Percentiles rank a stretch among this genome's conserved stretches.
Evolutionary conservation across 176 grass and related monocot species (phyloP).

Genomic region (Secale cereale): DNA sequence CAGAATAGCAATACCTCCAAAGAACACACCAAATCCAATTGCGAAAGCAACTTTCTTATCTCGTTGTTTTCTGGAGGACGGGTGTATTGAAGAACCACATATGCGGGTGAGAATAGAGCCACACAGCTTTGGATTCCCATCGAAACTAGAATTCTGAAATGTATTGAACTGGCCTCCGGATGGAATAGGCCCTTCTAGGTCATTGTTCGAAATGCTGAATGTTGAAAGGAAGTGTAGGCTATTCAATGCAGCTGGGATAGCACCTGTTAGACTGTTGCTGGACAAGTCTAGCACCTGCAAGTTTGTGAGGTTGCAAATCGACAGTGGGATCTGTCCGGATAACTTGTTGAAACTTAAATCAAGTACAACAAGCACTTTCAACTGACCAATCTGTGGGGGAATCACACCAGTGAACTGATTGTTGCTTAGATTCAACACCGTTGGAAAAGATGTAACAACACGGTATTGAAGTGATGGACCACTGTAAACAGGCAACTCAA

Average conservation of each 20-base stretch:
- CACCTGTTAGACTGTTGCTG: constrained; percentile 5
- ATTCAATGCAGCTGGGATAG: background rate
- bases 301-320: constrained; percentile 18
- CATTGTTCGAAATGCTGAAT: constrained; percentile 24
- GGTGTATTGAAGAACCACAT: background rate
- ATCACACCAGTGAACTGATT: background rate
- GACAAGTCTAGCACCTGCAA: background rate
- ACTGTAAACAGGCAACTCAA: background rate
- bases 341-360: constrained; percentile 15
- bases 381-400: background rate
- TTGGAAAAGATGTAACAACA: background rate
- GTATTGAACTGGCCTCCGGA: constrained; percentile 14
- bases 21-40: constrained; percentile 12
- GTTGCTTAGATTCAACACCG: background rate
- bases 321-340: background rate
- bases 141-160: background rate
- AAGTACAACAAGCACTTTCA: background rate
- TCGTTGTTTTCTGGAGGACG: background rate
- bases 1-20: background rate
- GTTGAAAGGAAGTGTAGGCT: background rate
- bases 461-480: background rate
- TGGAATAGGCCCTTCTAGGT: constrained; percentile 27
- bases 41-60: background rate
- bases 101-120: background rate
- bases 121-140: constrained; percentile 16